Evolutionary conservation across 1,284 basidiomycete genomes (phyloP).

Genomic region (Rhodotorula sp.): DNA sequence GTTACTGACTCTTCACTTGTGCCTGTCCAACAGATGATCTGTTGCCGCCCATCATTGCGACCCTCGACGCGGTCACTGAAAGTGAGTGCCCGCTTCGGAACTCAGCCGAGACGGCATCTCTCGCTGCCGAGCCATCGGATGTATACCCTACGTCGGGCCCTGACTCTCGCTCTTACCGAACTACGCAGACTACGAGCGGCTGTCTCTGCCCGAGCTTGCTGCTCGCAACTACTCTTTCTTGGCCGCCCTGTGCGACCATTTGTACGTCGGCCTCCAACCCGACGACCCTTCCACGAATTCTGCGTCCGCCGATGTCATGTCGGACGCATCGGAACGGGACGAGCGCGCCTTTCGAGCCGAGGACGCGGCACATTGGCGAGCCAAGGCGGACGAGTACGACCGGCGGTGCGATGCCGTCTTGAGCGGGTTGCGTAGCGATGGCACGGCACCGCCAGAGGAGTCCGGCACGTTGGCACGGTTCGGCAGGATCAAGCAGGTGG

Average conservation of each 20-base stretch:
- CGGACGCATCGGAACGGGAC: too few relatives aligned
- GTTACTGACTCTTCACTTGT: background rate
- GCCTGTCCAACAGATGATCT: background rate
- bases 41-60: background rate
- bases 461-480: background rate
- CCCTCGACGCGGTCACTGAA: background rate
- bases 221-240: background rate
- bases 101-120: too few relatives aligned
- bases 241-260: background rate
- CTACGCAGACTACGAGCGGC: background rate
- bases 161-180: background rate
- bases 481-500: background rate
- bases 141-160: too few relatives aligned
- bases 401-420: background rate
- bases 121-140: too few relatives aligned
- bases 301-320: too few relatives aligned
- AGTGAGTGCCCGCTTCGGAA: constrained; percentile 1
- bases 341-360: too few relatives aligned
- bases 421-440: background rate
- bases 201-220: background rate
- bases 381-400: background rate
- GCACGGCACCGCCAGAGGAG: background rate
- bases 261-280: background rate
- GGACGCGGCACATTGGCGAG: background rate
- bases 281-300: too few relatives aligned